Conservation (phyloP, 1,284 basidiomycete genomes). For the Sanguinoderma infundibulare region DNA sequence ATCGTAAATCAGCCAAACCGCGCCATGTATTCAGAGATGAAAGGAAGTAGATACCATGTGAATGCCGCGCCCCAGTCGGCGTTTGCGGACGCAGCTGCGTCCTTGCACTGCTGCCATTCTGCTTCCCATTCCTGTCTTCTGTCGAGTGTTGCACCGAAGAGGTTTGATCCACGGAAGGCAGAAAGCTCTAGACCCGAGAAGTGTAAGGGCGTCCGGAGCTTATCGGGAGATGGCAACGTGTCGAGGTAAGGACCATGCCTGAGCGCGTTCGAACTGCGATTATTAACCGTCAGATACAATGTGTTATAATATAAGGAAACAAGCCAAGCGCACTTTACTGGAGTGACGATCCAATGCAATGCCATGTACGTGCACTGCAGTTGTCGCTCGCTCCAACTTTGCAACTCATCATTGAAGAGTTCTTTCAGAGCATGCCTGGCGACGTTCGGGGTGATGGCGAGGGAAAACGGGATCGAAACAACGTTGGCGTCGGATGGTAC, state of each 20-base stretch:
- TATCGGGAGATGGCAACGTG: slow-evolving; percentile 60
- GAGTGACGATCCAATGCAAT: slow-evolving; percentile 66
- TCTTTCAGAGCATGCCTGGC: slow-evolving; percentile 48
- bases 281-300: background rate
- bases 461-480: slow-evolving; percentile 75
- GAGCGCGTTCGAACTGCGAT: slow-evolving; percentile 36
- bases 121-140: slow-evolving; percentile 59
- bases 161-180: slow-evolving; percentile 75
- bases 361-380: slow-evolving; percentile 73
- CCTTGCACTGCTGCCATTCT: slow-evolving; percentile 62
- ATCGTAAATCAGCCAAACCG: background rate
- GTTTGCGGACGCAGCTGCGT: slow-evolving; percentile 43
- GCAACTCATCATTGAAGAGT: slow-evolving; percentile 40
- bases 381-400: slow-evolving; percentile 70
- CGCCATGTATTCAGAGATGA: too few relatives aligned
- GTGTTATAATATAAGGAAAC: background rate
- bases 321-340: slow-evolving; percentile 27
- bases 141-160: slow-evolving; percentile 75
- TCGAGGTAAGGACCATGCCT: slow-evolving; percentile 67
- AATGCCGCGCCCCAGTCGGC: slow-evolving; percentile 53
- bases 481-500: slow-evolving; percentile 59
- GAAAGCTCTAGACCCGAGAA: slow-evolving; percentile 68
- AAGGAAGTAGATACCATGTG: slow-evolving; percentile 60
- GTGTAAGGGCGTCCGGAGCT: slow-evolving; percentile 77
- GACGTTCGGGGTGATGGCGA: slow-evolving; percentile 68